These are phyloP conservation scores for Guyanaporus albipodus DNA, from an alignment of 768 basidiomycete genomes.

Conservation along the genomic window DNA sequence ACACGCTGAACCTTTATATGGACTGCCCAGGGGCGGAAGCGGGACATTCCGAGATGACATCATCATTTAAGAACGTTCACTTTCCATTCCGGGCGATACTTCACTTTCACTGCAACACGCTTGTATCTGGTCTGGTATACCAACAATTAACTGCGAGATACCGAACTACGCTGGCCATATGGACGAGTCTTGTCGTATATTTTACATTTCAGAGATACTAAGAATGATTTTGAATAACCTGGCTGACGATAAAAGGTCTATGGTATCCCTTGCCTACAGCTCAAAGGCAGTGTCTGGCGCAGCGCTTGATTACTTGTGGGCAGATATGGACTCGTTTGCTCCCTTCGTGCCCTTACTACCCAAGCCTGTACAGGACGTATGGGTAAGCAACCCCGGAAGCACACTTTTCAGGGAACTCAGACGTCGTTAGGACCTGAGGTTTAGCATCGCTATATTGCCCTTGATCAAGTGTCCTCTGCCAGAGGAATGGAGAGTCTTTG, in stretches of 20 bases:
- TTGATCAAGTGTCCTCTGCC: constrained; percentile 11
- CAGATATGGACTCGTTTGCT: constrained; percentile 15
- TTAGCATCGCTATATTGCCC: constrained; percentile 2
- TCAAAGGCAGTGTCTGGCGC: constrained; percentile 9
- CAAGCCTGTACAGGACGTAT: constrained; percentile 4
- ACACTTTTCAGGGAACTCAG: neutral
- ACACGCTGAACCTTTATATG: too few species aligned
- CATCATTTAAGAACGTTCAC: too few species aligned
- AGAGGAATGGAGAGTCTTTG: constrained; percentile 13
- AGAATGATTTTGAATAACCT: constrained; percentile 10
- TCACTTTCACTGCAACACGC: neutral
- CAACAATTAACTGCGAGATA: too few species aligned
- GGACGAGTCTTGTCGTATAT: neutral
- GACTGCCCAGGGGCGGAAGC: too few species aligned
- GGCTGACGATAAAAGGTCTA: constrained; percentile 7
- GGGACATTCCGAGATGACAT: too few species aligned
- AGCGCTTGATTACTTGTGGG: constrained; percentile 19
- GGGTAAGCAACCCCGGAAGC: neutral
- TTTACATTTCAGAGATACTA: constrained; percentile 17
- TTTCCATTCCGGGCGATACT: neutral
- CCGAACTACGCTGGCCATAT: neutral
- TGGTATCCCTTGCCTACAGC: constrained; percentile 7
- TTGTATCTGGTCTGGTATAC: too few species aligned
- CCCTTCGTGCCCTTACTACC: constrained; percentile 17
- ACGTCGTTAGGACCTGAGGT: constrained; percentile 1